Evolutionary conservation across 176 grass and related monocot genomes (phyloP).

Genomic region (Oryza glumipatula): DNA sequence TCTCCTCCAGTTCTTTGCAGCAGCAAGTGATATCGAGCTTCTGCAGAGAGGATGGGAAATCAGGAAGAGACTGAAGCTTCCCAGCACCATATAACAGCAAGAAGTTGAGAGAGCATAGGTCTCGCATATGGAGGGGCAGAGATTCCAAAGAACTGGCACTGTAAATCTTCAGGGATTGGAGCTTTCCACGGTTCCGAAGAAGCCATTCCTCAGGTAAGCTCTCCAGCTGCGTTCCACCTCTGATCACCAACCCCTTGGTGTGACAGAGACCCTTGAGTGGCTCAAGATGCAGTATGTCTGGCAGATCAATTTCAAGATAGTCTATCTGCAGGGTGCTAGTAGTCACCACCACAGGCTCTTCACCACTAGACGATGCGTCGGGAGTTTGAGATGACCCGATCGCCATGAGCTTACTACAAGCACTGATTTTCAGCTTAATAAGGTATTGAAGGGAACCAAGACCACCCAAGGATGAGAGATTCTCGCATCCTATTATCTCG

Average conservation of each 20-base stretch:
- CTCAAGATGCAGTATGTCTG: constrained; percentile 31
- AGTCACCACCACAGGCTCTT: constrained; percentile 7
- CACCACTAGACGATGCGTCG: neutral
- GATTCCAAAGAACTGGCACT: constrained; percentile 26
- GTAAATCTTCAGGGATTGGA: neutral
- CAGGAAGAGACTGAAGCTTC: constrained; percentile 9
- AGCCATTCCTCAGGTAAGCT: constrained; percentile 48
- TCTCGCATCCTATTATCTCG: constrained; percentile 15
- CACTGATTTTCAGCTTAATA: neutral
- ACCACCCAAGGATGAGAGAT: neutral
- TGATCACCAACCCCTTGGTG: constrained; percentile 12
- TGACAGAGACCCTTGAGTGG: constrained; percentile 44
- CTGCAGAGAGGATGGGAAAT: constrained; percentile 26
- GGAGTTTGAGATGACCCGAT: neutral
- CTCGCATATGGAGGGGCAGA: constrained; percentile 25
- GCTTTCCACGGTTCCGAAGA: constrained; percentile 31
- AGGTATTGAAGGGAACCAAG: neutral
- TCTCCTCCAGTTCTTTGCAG: neutral
- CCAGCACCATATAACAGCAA: neutral
- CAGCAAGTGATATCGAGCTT: neutral
- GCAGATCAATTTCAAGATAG: constrained; percentile 40
- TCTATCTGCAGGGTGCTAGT: constrained; percentile 15
- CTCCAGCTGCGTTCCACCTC: neutral
- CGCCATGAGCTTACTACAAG: neutral
- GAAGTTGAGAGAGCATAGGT: constrained; percentile 28